These are phyloP conservation scores for Rhizopus arrhizus DNA, from an alignment of 371 early-diverging fungal genomes.

Conservation along the genomic window DNA sequence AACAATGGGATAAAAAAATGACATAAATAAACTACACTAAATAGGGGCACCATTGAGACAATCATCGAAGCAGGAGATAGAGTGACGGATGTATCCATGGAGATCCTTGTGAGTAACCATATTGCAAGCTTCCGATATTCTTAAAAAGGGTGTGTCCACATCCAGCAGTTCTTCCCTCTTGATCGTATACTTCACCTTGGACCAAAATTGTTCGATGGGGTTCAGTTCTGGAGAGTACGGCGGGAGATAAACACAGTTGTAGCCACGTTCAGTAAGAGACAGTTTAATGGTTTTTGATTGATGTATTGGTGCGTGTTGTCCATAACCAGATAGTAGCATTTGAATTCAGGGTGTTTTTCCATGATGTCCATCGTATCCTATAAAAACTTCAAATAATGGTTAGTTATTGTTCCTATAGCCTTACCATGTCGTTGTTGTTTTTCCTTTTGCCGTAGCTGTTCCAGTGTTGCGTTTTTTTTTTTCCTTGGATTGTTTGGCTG, in stretches of 20 bases:
- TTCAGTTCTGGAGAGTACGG: constrained; percentile 20
- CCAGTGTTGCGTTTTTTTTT: constrained; percentile 1
- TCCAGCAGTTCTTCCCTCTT: constrained; percentile 14
- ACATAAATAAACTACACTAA: too few species aligned
- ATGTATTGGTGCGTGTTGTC: background rate
- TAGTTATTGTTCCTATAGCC: constrained; percentile 6
- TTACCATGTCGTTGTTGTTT: constrained; percentile 5
- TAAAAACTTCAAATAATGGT: constrained; percentile 6
- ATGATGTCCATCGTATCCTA: constrained; percentile 4
- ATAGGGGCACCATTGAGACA: background rate
- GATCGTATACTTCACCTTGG: constrained; percentile 19
- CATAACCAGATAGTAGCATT: constrained; percentile 7
- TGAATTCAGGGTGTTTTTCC: background rate
- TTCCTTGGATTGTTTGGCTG: constrained; percentile 4
- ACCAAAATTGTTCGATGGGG: constrained; percentile 25
- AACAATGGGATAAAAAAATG: too few species aligned
- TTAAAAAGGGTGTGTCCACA: constrained; percentile 12
- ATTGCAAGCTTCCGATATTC: constrained; percentile 15
- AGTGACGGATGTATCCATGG: constrained; percentile 4
- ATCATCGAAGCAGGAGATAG: constrained; percentile 7
- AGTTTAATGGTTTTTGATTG: constrained; percentile 3
- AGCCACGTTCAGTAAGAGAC: constrained; percentile 2
- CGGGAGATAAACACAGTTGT: constrained; percentile 8
- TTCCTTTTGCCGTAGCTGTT: constrained; percentile 7
- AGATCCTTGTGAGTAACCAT: constrained; percentile 1